Evolutionary conservation across 495 filamentous ascomycete genomes (phyloP), one percentile per base, ranked within the genome.

Genomic region (Aspergillus conjunctus): DNA sequence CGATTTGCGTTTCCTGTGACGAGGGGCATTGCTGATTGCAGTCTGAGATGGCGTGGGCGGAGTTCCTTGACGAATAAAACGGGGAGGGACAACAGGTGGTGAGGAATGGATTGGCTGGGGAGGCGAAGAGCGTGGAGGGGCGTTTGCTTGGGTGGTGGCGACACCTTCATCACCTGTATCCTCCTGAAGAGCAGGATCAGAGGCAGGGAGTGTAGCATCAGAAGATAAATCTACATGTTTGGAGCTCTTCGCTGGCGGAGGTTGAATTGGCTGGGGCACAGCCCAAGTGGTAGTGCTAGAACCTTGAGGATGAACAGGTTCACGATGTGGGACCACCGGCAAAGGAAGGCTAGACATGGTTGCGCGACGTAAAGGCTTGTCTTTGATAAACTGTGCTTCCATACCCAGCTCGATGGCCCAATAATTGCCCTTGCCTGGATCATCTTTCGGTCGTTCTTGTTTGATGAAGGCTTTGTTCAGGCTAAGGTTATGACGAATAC

Each of bases 371-470:
- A 77, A 70, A 54, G 80, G 82, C 75, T 93, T 97, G 64, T 93
- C 90, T 71, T 92, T 93, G 72, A 95, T 80, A 69, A 95, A 97
- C 57, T 92, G 87, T 20, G 85, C 77, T 71, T 98, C 94, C 73
- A 88, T 87, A 0, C 94, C 94, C n/a, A 85, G 81, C 66, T 91
- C 85, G 66, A 98, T 96, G 15, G 85, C 84, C 94, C 94, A 98
- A 74, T 98, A 98, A 73, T 97, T 92, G n/a, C 94, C 94, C 75
- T 98, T 98, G 56, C 94, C 94, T 1, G 93, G 92, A 69, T 98
- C 94, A 74, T 97, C 93, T 76, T 98, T 98, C 21, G 94, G 94
- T 54, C 93, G 83, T 73, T 97, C 92, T 70, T 95, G 89, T 73
- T 97, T 98, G 63, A 93, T 86, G 62, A 98, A 98, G n/a, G 89